Percentiles rank a stretch among this genome's conserved stretches.
Evolutionary conservation across 169 alveolate species (phyloP).

Genomic region (Plasmodium inui): DNA sequence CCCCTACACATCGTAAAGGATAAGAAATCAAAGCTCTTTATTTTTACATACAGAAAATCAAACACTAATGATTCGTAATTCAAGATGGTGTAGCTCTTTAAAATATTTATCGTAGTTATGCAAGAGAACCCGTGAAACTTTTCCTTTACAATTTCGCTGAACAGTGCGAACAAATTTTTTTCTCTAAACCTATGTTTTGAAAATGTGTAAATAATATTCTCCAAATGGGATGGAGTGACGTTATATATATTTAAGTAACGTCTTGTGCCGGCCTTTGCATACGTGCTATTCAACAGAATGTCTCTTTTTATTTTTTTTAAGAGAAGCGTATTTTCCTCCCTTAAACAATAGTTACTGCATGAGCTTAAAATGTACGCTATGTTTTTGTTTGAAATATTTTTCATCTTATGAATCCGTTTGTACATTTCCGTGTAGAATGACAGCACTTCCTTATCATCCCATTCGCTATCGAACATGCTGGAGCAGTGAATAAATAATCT

Average conservation of each 20-base stretch:
- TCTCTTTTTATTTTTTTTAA: constrained; percentile 29
- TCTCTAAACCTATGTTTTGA: constrained; percentile 46
- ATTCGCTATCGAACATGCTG: background rate
- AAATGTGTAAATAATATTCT: constrained; percentile 70
- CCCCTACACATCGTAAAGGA: constrained; percentile 67
- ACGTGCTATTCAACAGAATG: constrained; percentile 9
- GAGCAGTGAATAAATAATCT: constrained; percentile 31
- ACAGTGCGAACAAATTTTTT: constrained; percentile 24
- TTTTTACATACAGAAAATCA: constrained; percentile 53
- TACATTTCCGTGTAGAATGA: constrained; percentile 56
- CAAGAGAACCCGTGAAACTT: constrained; percentile 72
- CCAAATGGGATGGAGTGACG: constrained; percentile 73
- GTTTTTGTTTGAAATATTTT: constrained; percentile 58
- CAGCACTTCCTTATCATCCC: constrained; percentile 12
- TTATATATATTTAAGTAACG: constrained; percentile 38
- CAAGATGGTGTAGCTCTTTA: constrained; percentile 42
- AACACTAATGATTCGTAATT: constrained; percentile 62
- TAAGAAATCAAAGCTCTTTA: constrained; percentile 60
- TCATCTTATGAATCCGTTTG: constrained; percentile 37
- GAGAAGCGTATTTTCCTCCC: constrained; percentile 35
- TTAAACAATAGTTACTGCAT: constrained; percentile 35
- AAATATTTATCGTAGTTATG: constrained; percentile 51
- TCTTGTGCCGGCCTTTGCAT: background rate
- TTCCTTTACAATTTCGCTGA: constrained; percentile 65
- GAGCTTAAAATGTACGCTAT: constrained; percentile 64